phyloP scores from a whole-genome alignment of 2,329 filamentous ascomycete genomes.

The Calonectria pteridis region DNA sequence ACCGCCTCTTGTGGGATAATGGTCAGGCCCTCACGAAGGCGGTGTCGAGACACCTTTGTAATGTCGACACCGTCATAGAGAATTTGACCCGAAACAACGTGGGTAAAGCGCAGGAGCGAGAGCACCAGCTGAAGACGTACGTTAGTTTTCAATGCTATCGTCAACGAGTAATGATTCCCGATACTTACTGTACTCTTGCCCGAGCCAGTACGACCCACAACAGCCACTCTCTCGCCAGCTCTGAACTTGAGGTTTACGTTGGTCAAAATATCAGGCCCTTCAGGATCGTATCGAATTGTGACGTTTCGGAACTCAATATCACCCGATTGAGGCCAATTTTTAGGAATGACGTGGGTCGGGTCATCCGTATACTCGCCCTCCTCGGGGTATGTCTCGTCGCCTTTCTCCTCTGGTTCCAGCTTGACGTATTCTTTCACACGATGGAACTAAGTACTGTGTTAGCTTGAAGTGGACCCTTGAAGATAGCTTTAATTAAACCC shows the following conservation, averaged over 20 bases:
- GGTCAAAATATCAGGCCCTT: slow-evolving; percentile 63
- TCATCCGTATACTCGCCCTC: slow-evolving; percentile 57
- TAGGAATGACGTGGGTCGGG: slow-evolving; percentile 53
- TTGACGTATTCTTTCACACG: slow-evolving; percentile 63
- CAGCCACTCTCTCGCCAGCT: slow-evolving; percentile 80
- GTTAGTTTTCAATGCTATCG: slow-evolving; percentile 22
- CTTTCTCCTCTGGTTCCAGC: slow-evolving; percentile 59
- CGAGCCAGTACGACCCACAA: slow-evolving; percentile 85
- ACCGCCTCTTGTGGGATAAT: slow-evolving; percentile 72
- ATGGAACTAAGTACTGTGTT: slow-evolving; percentile 54
- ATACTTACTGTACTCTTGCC: slow-evolving; percentile 82
- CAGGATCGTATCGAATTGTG: slow-evolving; percentile 61
- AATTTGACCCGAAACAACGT: slow-evolving; percentile 64
- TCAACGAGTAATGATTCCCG: not conserved
- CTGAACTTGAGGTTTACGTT: slow-evolving; percentile 63
- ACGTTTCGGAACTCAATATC: slow-evolving; percentile 65
- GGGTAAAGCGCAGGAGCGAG: slow-evolving; percentile 66
- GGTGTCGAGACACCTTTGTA: slow-evolving; percentile 61
- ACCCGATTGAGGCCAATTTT: slow-evolving; percentile 60
- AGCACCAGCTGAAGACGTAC: slow-evolving; percentile 57
- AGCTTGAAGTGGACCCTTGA: slow-evolving; percentile 9
- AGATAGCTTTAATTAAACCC: slow-evolving; percentile 38
- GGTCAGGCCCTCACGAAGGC: slow-evolving; percentile 66
- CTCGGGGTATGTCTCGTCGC: slow-evolving; percentile 54
- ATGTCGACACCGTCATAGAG: slow-evolving; percentile 69